Conservation (phyloP, 495 filamentous ascomycete species). For the Penicillium canescens region DNA sequence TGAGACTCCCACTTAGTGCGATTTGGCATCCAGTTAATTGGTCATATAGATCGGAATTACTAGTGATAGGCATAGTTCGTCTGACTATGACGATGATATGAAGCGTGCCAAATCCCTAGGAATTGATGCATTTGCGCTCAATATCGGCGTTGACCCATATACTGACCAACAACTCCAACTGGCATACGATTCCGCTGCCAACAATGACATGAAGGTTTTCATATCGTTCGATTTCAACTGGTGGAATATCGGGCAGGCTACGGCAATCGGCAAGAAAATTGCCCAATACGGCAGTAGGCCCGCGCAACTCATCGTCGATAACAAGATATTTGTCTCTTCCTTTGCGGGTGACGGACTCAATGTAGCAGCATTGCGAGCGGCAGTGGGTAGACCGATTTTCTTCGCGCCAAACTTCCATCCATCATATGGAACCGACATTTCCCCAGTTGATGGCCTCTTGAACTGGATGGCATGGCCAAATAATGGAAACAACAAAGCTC, state of each 20-base stretch:
- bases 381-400: constrained; percentile 49
- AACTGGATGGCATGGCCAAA: constrained; percentile 64
- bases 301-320: constrained; percentile 55
- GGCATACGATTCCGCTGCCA: constrained; percentile 58
- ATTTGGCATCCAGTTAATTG: not conserved
- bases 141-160: constrained; percentile 54
- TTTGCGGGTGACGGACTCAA: constrained; percentile 55
- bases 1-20: constrained; percentile 17
- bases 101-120: constrained; percentile 50
- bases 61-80: constrained; percentile 45
- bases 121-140: constrained; percentile 63
- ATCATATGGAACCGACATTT: constrained; percentile 30
- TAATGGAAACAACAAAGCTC: constrained; percentile 56
- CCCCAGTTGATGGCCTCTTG: constrained; percentile 48
- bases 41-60: constrained; percentile 51
- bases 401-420: constrained; percentile 59
- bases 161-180: constrained; percentile 53
- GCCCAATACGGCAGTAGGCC: constrained; percentile 46
- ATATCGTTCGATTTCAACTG: constrained; percentile 63
- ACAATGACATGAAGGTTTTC: constrained; percentile 60
- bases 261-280: constrained; percentile 47
- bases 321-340: constrained; percentile 56
- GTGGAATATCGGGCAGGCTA: constrained; percentile 45
- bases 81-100: constrained; percentile 60
- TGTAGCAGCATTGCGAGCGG: constrained; percentile 40